A percentile compares a stretch with the other conserved stretches of the same genome.
These are phyloP conservation scores for Colletotrichum liaoningense DNA, from an alignment of 2,329 filamentous ascomycete species.

Conservation along the genomic window DNA sequence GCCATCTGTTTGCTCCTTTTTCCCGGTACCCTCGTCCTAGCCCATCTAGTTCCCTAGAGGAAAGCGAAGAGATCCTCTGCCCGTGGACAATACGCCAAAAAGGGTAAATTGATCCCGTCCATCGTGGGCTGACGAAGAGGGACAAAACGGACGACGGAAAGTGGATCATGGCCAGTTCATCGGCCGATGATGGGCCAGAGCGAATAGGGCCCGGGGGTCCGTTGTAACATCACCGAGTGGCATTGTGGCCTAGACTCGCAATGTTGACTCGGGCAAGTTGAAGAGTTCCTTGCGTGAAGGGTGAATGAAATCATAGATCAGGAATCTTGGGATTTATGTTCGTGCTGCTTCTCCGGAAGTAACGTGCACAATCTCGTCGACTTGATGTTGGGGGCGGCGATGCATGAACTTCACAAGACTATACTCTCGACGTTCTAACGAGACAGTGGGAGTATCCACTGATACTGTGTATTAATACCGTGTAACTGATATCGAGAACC, in stretches of 20 bases:
- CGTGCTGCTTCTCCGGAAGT: background rate
- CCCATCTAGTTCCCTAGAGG: background rate
- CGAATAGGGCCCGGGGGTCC: background rate
- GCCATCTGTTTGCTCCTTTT: background rate
- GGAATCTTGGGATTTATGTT: background rate
- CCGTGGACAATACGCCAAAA: background rate
- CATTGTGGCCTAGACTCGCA: background rate
- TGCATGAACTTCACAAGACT: no score
- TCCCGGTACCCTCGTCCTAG: background rate
- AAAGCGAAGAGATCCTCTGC: background rate
- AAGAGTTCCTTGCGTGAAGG: background rate
- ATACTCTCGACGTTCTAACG: no score
- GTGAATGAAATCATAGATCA: background rate
- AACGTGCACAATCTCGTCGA: background rate
- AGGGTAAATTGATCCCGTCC: background rate
- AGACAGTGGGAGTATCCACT: no score
- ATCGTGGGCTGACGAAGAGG: background rate
- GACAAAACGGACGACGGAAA: conserved; percentile 3
- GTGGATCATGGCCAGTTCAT: conserved; percentile 10
- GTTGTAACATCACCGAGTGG: background rate
- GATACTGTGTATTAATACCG: no score
- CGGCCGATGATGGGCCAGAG: conserved; percentile 6
- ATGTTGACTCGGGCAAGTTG: background rate
- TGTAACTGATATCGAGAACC: no score
- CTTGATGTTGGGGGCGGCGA: no score